These are phyloP conservation scores for Puccinellia tenuiflora DNA, from an alignment of 176 grass and related monocot genomes.

Conservation along the genomic window DNA sequence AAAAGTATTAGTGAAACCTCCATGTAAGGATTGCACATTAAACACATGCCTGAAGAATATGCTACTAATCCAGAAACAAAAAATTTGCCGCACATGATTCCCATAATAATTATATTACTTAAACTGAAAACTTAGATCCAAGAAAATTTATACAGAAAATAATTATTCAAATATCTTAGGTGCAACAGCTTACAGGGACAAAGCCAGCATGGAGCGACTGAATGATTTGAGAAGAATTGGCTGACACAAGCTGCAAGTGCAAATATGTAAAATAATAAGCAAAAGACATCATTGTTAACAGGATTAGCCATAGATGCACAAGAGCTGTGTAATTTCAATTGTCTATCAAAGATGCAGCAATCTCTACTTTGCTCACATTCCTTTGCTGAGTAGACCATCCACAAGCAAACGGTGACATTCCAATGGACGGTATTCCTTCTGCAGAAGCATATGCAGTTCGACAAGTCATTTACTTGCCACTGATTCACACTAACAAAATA, in stretches of 20 bases:
- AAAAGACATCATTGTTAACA: not conserved
- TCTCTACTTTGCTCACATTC: conserved; percentile 51
- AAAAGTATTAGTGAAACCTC: not conserved
- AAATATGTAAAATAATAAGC: conserved; percentile 26
- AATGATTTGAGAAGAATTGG: conserved; percentile 64
- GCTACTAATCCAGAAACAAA: not conserved
- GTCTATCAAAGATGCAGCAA: conserved; percentile 6
- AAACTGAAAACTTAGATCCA: not conserved
- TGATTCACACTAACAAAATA: not conserved
- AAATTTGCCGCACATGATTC: not conserved
- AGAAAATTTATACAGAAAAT: not conserved
- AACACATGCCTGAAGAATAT: not conserved
- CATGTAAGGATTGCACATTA: not conserved
- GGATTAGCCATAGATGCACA: conserved; percentile 1
- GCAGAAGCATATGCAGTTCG: conserved; percentile 29
- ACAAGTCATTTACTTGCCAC: not conserved
- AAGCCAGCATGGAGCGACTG: conserved; percentile 64
- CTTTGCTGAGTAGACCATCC: conserved; percentile 84
- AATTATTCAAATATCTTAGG: not conserved
- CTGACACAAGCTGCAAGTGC: conserved; percentile 65
- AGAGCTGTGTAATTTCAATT: conserved; percentile 3
- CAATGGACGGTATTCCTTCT: conserved; percentile 98
- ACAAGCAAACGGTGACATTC: conserved; percentile 93
- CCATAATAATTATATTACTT: conserved; percentile 14
- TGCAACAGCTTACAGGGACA: conserved; percentile 71